Base-by-base conservation (phyloP, 1,284 basidiomycete species). In the Volvariella volvacea region DNA sequence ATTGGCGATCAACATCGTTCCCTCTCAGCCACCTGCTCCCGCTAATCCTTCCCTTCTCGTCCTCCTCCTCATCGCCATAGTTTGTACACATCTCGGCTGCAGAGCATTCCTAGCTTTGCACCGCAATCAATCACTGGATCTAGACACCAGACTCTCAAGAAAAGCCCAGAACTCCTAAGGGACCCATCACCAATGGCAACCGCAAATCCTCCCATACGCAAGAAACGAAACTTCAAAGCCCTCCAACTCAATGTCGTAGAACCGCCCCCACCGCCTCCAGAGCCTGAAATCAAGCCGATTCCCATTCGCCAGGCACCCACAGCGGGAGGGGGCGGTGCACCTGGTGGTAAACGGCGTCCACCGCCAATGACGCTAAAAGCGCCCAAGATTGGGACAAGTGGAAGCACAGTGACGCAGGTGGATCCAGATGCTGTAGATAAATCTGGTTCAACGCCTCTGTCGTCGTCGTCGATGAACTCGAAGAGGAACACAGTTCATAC, bases 221-320 rank as follows among this genome's bases (percentile, higher is more conserved):
- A 71, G 61, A 73, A 73, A 50, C 65, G 71, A 44, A 73, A 73
- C 50, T 71, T 71, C 60, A 68, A 70, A 52, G 68, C 64, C 30
- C 63, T 73, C 10, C 67, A 71, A 57, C 64, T 73, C 49, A 55
- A 55, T 20, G 64, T 62, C 15, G 48, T 59, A 8, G 56, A 54
- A n/a, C 51, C 63, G 32, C 53, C 47, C 15, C 54, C 55, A 16
- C 41, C 48, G 4, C 28, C 51, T 15, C 47, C 49, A 10, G 51
- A 55, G 34, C 21, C 48, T 20, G 55, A 56, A 36, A 36, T 46
- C 14, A 57, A 62, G 41, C 63, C 63, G 30, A 52, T 64, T 16
- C 54, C 63, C n/a, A 58, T 59, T 21, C 60, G 66, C 22, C 60
- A 59, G 20, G 62, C 67, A 14, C 66, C 66, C 22, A 50, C 55